These are phyloP conservation scores for Colletotrichum echinochloae DNA, from an alignment of 2,329 filamentous ascomycete species.

Conservation along the genomic window DNA sequence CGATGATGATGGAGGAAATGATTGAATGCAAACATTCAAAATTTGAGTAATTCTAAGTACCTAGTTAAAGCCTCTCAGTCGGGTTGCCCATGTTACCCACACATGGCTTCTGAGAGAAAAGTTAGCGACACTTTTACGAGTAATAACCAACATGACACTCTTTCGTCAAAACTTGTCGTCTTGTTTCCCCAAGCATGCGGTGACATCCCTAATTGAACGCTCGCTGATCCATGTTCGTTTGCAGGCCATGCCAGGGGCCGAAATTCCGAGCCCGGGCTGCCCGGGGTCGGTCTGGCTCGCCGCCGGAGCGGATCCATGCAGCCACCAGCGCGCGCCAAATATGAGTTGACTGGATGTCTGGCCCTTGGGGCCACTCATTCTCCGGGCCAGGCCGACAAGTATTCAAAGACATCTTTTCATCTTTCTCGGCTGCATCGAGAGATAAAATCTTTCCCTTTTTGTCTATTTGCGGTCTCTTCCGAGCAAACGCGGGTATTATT, in stretches of 20 bases:
- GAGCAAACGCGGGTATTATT: too few species aligned
- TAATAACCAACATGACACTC: not conserved
- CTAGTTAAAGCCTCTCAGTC: slow-evolving; percentile 17
- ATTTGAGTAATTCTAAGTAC: slow-evolving; percentile 8
- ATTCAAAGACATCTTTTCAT: not conserved
- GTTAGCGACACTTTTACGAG: slow-evolving; percentile 16
- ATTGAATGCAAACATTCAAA: not conserved
- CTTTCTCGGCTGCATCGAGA: not conserved
- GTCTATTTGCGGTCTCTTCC: too few species aligned
- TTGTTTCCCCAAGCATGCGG: too few species aligned
- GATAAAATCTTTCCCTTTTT: not conserved
- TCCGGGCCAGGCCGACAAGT: not conserved
- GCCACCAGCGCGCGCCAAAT: not conserved
- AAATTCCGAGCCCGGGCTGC: not conserved
- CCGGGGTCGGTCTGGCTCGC: not conserved
- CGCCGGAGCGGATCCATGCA: not conserved
- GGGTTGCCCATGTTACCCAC: not conserved
- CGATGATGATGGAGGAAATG: not conserved
- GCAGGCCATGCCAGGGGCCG: not conserved
- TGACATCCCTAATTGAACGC: not conserved
- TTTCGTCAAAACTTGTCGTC: not conserved
- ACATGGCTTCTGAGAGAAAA: slow-evolving; percentile 5
- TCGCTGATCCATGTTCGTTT: not conserved
- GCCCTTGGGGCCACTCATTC: not conserved
- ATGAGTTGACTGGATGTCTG: not conserved